Evolutionary conservation across 108 stramenopile species (phyloP).

Genomic region (Mayamaea pseudoterrestris): DNA sequence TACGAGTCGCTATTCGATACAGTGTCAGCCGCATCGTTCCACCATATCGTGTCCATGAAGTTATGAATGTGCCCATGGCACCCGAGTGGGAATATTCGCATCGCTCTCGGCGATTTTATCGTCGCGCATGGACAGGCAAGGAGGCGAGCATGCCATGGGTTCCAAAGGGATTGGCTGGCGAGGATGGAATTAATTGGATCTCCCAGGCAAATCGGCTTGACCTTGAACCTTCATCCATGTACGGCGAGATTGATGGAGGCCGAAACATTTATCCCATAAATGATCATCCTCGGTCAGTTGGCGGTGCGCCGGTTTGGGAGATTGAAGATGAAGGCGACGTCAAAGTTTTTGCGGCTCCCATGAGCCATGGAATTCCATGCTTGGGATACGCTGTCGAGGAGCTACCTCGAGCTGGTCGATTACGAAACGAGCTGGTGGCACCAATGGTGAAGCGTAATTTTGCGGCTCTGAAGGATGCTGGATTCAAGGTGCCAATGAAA

Average conservation of each 20-base stretch:
- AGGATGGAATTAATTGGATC: constrained; percentile 63
- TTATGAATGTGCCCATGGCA: constrained; percentile 85
- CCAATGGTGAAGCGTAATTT: constrained; percentile 71
- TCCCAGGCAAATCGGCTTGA: constrained; percentile 43
- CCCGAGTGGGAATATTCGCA: constrained; percentile 66
- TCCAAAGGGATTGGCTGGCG: constrained; percentile 40
- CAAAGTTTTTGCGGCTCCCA: constrained; percentile 78
- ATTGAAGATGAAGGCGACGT: constrained; percentile 73
- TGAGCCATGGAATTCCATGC: constrained; percentile 91
- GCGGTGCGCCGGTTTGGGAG: constrained; percentile 80
- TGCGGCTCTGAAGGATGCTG: constrained; percentile 45
- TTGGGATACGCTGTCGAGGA: constrained; percentile 90
- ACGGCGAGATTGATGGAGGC: constrained; percentile 46
- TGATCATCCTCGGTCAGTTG: constrained; percentile 47
- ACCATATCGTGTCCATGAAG: constrained; percentile 87
- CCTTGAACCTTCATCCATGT: constrained; percentile 32
- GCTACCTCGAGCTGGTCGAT: constrained; percentile 58
- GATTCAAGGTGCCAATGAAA: constrained; percentile 74
- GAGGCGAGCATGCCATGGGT: constrained; percentile 29
- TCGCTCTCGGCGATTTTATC: constrained; percentile 35
- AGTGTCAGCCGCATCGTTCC: constrained; percentile 71
- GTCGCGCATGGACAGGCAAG: constrained; percentile 8
- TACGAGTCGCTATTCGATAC: constrained; percentile 81
- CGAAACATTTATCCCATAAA: constrained; percentile 67
- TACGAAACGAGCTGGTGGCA: constrained; percentile 59